Base-by-base conservation (phyloP, 1,284 basidiomycete genomes). In the Puccinia coronata region DNA sequence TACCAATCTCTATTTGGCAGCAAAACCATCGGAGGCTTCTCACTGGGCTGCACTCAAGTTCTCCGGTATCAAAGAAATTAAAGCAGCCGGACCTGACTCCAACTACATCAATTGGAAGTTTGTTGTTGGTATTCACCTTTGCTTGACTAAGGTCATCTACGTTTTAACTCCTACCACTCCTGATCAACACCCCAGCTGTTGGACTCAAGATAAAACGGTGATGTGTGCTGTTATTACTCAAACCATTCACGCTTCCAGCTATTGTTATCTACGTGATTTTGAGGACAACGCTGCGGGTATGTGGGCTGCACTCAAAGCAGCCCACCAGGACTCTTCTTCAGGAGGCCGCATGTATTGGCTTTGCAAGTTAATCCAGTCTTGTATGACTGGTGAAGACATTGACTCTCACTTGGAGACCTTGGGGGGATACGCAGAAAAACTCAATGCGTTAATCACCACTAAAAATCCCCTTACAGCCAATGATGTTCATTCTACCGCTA, bases 381-480 rank as follows among this genome's bases (percentile, higher is more conserved):
- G 55, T 36, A 61, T 76, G 31, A 43, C 51, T 28, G 41, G 55
- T 2, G 57, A 76, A 41, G 39, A 76, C 20, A 28, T 76, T 8
- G 36, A 76, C 11, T 20, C 53, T 12, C 73, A 61, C 23, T 1
- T 76, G 1, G 57, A 61, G 4, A 31, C 41, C 39, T 43, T 76
- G 73, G 23, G 39, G 2, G n/a, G 34, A 63, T 47, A n/a, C n/a
- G n/a, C n/a, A n/a, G n/a, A n/a, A n/a, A n/a, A n/a, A n/a, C n/a
- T n/a, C n/a, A n/a, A n/a, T 12, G 5, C 73, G 18, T 39, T 76
- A 2, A 31, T 76, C 18, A 61, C 55, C 20, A 11, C 28, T n/a
- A 18, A 36, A n/a, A 76, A 76, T 1, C 73, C 73, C 28, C 73
- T 76, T 39, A 76, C 73, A 16, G 28, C 28, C 9, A 39, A 76